Evolutionary conservation across 768 basidiomycete species (phyloP), one percentile per base, ranked within the genome.

Genomic region (Hygrophoropsis aurantiaca): DNA sequence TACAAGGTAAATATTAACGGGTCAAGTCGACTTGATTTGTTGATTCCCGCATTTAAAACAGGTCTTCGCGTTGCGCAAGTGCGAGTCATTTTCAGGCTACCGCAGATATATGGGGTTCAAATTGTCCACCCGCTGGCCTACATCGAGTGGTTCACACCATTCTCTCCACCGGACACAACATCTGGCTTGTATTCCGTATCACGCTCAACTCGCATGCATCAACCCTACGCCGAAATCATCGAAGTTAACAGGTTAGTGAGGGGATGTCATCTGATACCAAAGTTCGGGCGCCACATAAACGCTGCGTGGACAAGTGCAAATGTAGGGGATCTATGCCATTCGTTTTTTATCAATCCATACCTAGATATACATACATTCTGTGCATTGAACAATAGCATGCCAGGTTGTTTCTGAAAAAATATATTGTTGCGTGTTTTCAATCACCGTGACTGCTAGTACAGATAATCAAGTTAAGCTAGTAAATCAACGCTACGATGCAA

Each of bases 81-180:
- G 11, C 36, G 32, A 3, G 25, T 40, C 2, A 49, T 58, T 8
- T 56, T 61, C 25, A 48, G 18, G 9, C 15, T 54, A 1, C 49
- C 56, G 15, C 19, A 4, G 3, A 19, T 43, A 21, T 40, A 49
- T 18, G 55, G 46, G 25, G 11, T n/a, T 2, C 4, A 41, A 7
- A 37, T 34, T 16, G n/a, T 47, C 3, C 49, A 44, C 15, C 49
- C 49, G 0, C 50, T 64, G 10, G 57, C 61, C 1, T 65, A 64
- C 36, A 27, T 65, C 18, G 51, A 65, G 18, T 62, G 58, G 56
- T 64, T 56, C 43, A 61, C 45, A 1, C 44, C 50, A 2, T 40
- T 62, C 35, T 18, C 13, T 11, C 33, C 21, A 18, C 44, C 36
- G 7, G 42, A 49, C 35, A 10, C 42, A 11, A 21, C 24, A 7